Evolutionary conservation across 306 rosid genomes (phyloP), one percentile per base, ranked within the genome.

Genomic region (Casuarina glauca): DNA sequence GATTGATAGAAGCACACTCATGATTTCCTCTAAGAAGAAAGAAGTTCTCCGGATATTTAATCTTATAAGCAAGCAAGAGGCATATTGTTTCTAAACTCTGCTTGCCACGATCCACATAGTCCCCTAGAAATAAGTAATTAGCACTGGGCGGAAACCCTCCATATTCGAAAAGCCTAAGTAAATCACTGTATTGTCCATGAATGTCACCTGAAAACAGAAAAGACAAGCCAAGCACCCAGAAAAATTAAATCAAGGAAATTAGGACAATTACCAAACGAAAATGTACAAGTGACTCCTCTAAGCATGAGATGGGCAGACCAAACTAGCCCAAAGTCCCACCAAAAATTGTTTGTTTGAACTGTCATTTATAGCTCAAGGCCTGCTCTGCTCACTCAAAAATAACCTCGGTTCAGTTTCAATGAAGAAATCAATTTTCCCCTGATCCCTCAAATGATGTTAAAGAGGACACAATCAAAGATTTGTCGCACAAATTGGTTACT

Each of bases 31-130:
- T 91, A 53, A 93, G 88, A 69, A 93, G 94, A 85, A 93, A 93
- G 79, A 93, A 93, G 88, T 93, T 93, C 81, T 91, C 95, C 0
- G 97, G 98, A 82, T 86, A 93, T 74, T 93, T 93, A 74, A 93
- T 93, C 79, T 93, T 91, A 79, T 88, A 93, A 13, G 98, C 94
- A 74, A 93, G 95, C 93, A 93, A 80, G 57, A 93, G 95, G 87
- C 98, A 93, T 70, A 93, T 91, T 63, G 98, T 93, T 87, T 93
- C 98, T 73, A 93, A 86, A 81, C 98, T 93, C 79, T 93, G 97
- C 88, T 89, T 93, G 76, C 98, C 98, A 67, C 97, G 93, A 84
- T 93, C 98, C 53, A 93, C 98, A 72, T 93, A 93, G 80, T 90
- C 97, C n/a, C 98, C 98, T 75, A 93, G 77, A 88, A 93, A 93